Evolutionary conservation across 2,329 filamentous ascomycete genomes (phyloP), one percentile per base, ranked within the genome.

Genomic region (Trichoderma arundinaceum): DNA sequence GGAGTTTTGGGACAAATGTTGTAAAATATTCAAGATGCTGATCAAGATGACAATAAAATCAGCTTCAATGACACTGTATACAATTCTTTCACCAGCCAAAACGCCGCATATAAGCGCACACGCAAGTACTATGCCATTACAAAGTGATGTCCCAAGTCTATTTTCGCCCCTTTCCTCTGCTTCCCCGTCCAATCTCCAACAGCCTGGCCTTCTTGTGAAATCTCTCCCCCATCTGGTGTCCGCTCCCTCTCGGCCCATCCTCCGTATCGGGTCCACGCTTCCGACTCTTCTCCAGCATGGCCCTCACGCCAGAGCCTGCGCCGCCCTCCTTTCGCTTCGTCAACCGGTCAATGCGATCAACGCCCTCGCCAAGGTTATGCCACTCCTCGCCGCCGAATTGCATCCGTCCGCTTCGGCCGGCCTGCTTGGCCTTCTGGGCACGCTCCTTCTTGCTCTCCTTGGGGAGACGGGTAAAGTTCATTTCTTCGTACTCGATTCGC

Each of bases 331-430:
- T 92, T 74, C 86, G 86, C 77, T 87, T 88, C 7, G 94, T 97
- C 73, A 97, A 81, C 68, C 89, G 84, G 71, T 93, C 90, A 77
- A 97, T 97, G 51, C 94, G 85, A 78, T 97, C 92, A 59, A 94
- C 86, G 7, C 93, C 92, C 75, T 94, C 90, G 65, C 92, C 92
- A 51, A 99, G 81, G 32, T 90, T 89, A 69, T 90, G 87, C 92
- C 93, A 98, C 75, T 98, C 95, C 79, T 98, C 95, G 59, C 95
- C 95, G 68, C 94, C 94, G 79, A 87, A 88, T 72, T 81, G 79
- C 91, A 97, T 77, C 83, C 88, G 79, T 72, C 80, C 75, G 69
- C 77, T 79, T 70, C 80, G 76, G 9, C 81, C 81, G 46, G 81
- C 81, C 35, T 81, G 80, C 75, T 85, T 83, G 49, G 77, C 79